phyloP scores from a whole-genome alignment of 768 basidiomycete genomes.

The Neoboletus subvelutipes region DNA sequence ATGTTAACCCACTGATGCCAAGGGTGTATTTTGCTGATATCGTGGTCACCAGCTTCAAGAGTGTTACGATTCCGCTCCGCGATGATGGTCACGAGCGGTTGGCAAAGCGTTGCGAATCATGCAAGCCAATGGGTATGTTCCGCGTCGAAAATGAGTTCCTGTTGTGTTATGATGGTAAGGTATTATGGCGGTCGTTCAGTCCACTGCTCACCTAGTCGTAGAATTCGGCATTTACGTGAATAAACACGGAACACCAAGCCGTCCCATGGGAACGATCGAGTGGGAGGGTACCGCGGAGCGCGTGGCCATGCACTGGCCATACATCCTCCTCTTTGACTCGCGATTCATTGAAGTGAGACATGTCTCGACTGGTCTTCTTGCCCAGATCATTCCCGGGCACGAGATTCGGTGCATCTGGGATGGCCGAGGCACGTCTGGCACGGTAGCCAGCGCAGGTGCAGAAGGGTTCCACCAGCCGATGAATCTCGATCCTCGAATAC shows the following conservation, averaged over 20 bases:
- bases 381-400: constrained; percentile 78
- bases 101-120: constrained; percentile 78
- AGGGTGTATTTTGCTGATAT: not conserved
- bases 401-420: constrained; percentile 91
- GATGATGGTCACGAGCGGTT: constrained; percentile 71
- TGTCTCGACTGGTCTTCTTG: constrained; percentile 73
- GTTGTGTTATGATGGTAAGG: constrained; percentile 81
- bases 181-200: not conserved
- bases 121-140: constrained; percentile 88
- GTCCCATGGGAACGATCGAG: constrained; percentile 71
- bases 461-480: constrained; percentile 42
- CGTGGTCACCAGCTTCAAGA: constrained; percentile 60
- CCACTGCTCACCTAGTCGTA: constrained; percentile 28
- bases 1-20: constrained; percentile 29
- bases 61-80: constrained; percentile 83
- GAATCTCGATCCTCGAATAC: constrained; percentile 78
- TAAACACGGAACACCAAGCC: constrained; percentile 85
- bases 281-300: constrained; percentile 93
- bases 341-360: constrained; percentile 91
- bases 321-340: constrained; percentile 82
- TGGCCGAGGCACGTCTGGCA: constrained; percentile 52
- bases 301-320: constrained; percentile 87
- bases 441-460: constrained; percentile 26
- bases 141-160: constrained; percentile 86
- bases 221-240: constrained; percentile 93